Evolutionary conservation across 2,329 filamentous ascomycete species (phyloP).

Genomic region (Cordyceps javanica): DNA sequence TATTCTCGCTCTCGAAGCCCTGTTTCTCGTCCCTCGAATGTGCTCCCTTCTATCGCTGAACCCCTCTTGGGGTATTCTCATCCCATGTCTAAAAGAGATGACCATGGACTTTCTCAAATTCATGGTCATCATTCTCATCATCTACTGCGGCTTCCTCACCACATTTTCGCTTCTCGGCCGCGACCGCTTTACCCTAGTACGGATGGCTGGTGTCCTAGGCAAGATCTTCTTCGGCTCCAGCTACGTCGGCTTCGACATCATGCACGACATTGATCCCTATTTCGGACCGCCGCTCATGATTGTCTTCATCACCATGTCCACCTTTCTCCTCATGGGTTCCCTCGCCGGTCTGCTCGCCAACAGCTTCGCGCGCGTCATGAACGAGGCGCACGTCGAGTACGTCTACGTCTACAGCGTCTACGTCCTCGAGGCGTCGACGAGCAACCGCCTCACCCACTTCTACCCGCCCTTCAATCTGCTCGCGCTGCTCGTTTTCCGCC

Average conservation of each 20-base stretch:
- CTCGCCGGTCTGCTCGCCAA: conserved; percentile 74
- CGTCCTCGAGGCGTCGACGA: conserved; percentile 60
- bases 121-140: conserved; percentile 68
- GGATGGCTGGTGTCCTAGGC: conserved; percentile 71
- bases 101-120: conserved; percentile 88
- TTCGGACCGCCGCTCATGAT: conserved; percentile 59
- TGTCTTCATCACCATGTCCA: conserved; percentile 70
- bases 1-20: conserved; percentile 78
- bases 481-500: conserved; percentile 64
- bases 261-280: conserved; percentile 52
- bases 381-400: conserved; percentile 66
- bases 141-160: conserved; percentile 84
- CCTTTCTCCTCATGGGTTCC: conserved; percentile 72
- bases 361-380: conserved; percentile 61
- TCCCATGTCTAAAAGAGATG: conserved; percentile 92
- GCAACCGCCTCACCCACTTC: conserved; percentile 63
- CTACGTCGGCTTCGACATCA: conserved; percentile 66
- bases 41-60: conserved; percentile 82
- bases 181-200: conserved; percentile 54
- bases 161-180: conserved; percentile 77
- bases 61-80: conserved; percentile 83
- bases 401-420: conserved; percentile 67
- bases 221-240: conserved; percentile 77
- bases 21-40: conserved; percentile 85
- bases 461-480: conserved; percentile 70